Base-by-base conservation (phyloP, 768 basidiomycete species). In the Baorangia bicolor region DNA sequence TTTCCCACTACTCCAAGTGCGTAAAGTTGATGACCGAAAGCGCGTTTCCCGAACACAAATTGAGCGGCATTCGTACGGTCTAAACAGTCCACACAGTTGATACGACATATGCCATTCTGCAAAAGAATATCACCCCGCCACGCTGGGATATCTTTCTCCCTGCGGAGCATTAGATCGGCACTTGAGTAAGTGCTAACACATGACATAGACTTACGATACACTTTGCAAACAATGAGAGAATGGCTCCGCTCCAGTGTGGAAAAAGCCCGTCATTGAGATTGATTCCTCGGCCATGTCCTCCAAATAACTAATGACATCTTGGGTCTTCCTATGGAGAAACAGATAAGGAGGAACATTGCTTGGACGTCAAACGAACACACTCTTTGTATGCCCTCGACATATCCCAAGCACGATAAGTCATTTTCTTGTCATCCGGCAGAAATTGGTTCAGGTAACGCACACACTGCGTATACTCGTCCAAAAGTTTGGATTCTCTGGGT, bases 1-100 rank as follows among this genome's bases (percentile, higher is more conserved):
- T 77, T 85, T 20, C 88, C 85, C 9, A 97, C 86, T 16, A 98
- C 80, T 0, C 97, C 97, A 4, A 99, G 83, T 0, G 94, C 95
- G 69, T 96, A 92, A 9, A 99, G 78, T 68, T 99, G 97, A 70
- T 98, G 94, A 0, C 94, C 95, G 18, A 99, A 76, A 0, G 91
- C 97, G 21, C 91, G 86, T 70, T 97, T 96, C 2, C 94, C 97
- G 56, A 98, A 95, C 1, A 96, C 93, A 66, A 98, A 98, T 65
- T 98, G 95, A 0, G 93, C 94, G 4, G 94, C 93, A 64, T 98
- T 98, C 4, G 96, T 98, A 12, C 96, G 85, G 71, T 97, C 94
- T 14, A 99, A 76, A 65, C 96, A 99, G 65, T 99, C 96, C 0
- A 99, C 94, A 65, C 97, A 99, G 65, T 99, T 99, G 0, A 87